These are phyloP conservation scores for Perkinsus marinus DNA, from an alignment of 169 alveolate genomes.

Conservation along the genomic window DNA sequence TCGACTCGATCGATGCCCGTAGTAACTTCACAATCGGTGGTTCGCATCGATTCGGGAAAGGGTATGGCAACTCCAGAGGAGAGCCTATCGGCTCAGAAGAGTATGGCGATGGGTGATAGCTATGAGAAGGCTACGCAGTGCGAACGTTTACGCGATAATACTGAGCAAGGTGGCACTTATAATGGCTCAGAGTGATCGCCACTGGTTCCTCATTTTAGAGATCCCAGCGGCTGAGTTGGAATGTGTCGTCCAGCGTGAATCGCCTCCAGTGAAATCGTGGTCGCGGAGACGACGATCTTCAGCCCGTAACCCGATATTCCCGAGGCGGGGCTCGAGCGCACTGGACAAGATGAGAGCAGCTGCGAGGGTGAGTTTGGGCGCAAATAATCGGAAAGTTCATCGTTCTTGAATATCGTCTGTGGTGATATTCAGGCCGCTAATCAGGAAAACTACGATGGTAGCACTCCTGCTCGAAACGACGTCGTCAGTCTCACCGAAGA, in stretches of 20 bases:
- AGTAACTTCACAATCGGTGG: neutral
- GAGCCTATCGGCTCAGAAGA: neutral
- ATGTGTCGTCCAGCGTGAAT: neutral
- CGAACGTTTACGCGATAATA: neutral
- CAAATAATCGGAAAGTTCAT: too few species aligned
- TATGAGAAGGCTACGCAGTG: neutral
- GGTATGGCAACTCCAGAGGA: neutral
- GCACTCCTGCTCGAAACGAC: neutral
- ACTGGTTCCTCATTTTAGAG: too few species aligned
- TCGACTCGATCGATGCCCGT: neutral
- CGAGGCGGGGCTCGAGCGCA: neutral
- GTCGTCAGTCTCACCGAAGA: neutral
- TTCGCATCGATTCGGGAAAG: neutral
- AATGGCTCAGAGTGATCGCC: neutral
- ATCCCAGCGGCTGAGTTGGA: neutral
- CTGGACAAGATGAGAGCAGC: neutral
- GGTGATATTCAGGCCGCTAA: neutral
- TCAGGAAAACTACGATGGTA: neutral
- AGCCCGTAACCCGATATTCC: neutral
- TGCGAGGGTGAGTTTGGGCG: neutral
- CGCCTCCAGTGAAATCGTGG: neutral
- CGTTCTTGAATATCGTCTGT: neutral
- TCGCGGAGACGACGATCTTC: neutral
- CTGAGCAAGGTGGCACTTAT: neutral
- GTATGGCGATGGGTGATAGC: neutral